Evolutionary conservation across 2,329 filamentous ascomycete species (phyloP).

Genomic region (Escovopsis sp.): DNA sequence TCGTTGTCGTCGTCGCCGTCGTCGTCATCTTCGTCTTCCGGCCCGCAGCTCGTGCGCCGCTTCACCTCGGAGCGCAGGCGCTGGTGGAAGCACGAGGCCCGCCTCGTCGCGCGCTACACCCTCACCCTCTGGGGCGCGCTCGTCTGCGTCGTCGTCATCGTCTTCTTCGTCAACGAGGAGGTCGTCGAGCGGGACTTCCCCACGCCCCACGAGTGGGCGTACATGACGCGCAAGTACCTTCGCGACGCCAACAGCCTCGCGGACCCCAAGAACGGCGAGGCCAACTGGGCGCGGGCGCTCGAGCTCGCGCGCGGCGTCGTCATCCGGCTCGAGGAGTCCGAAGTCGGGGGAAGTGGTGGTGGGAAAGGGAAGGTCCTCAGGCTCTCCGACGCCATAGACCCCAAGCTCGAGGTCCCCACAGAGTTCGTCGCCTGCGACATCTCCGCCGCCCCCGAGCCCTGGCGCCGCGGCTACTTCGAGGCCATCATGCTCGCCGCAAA

Average conservation of each 20-base stretch:
- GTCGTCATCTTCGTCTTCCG: conserved; percentile 7
- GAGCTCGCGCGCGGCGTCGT: conserved; percentile 46
- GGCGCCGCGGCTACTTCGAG: conserved; percentile 77
- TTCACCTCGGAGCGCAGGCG: conserved; percentile 65
- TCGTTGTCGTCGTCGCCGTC: too few relatives aligned
- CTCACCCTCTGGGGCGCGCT: conserved; percentile 50
- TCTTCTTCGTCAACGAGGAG: conserved; percentile 58
- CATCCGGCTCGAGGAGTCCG: conserved; percentile 51
- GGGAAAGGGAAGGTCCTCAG: conserved; percentile 26
- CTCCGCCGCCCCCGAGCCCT: conserved; percentile 61
- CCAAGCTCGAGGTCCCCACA: conserved; percentile 51
- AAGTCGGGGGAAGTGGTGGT: conserved; percentile 41
- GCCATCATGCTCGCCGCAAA: conserved; percentile 63
- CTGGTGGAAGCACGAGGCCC: conserved; percentile 57
- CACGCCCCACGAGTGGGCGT: conserved; percentile 70
- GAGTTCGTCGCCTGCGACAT: conserved; percentile 54
- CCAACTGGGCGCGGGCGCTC: conserved; percentile 56
- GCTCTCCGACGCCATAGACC: conserved; percentile 46
- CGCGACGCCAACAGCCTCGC: conserved; percentile 48
- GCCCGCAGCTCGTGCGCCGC: conserved; percentile 48
- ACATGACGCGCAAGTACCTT: conserved; percentile 52
- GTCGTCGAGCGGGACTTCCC: conserved; percentile 61
- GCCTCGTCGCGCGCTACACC: conserved; percentile 53
- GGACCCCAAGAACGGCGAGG: conserved; percentile 33
- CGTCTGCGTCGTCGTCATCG: conserved; percentile 43